Conservation (phyloP, 2,329 filamentous ascomycete species). For the Microsporum audouinii region DNA sequence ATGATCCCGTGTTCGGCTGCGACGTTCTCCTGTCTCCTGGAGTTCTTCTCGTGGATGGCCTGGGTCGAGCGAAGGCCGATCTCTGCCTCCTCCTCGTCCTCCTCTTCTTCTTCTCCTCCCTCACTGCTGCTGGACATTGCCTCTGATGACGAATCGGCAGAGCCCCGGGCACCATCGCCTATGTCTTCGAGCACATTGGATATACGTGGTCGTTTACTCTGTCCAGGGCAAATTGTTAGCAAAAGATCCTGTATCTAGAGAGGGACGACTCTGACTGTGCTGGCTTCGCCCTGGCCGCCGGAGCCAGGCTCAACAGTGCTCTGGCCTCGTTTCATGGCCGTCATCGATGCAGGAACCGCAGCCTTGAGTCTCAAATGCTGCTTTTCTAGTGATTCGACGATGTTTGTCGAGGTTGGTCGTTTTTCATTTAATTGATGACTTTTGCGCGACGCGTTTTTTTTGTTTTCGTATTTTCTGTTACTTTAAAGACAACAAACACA, state of each 20-base stretch:
- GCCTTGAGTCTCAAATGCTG: background rate
- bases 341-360: background rate
- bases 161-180: slow-evolving; percentile 20
- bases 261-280: background rate
- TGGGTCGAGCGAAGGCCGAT: slow-evolving; percentile 54
- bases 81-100: slow-evolving; percentile 24
- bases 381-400: background rate
- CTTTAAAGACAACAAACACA: too few relatives aligned
- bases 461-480: too few relatives aligned
- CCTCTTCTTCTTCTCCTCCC: slow-evolving; percentile 17
- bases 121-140: background rate
- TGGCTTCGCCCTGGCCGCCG: background rate
- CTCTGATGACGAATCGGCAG: slow-evolving; percentile 5
- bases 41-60: slow-evolving; percentile 43
- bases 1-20: slow-evolving; percentile 77
- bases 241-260: background rate
- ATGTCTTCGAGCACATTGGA: slow-evolving; percentile 20
- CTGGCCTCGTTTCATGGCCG: background rate
- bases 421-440: background rate
- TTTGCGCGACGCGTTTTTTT: too few relatives aligned
- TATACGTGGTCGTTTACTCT: slow-evolving; percentile 35
- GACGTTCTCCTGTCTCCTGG: slow-evolving; percentile 53
- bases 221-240: slow-evolving; percentile 2
- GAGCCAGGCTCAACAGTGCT: background rate
- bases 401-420: background rate